Conservation (phyloP, 2,329 filamentous ascomycete species). For the Cercospora sp. region DNA sequence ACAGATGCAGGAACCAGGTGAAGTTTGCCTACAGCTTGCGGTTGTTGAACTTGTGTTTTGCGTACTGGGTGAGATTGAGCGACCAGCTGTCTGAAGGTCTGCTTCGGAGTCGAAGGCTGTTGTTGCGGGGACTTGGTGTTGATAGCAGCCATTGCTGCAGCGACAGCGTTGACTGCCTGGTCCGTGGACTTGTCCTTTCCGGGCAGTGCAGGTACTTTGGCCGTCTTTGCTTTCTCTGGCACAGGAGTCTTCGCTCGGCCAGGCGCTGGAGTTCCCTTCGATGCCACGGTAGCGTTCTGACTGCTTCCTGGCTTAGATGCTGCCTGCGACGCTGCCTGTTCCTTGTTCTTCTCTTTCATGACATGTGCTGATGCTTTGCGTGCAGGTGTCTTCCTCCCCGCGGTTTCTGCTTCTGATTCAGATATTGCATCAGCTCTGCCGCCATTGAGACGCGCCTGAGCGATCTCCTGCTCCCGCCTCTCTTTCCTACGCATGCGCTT, state of each 20-base stretch:
- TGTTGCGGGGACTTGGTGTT: slow-evolving; percentile 10
- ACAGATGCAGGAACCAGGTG: slow-evolving; percentile 29
- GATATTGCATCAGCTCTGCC: slow-evolving; percentile 24
- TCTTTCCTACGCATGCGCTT: slow-evolving; percentile 41
- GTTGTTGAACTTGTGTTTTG: slow-evolving; percentile 16
- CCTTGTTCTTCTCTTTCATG: slow-evolving; percentile 16
- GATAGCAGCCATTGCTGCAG: slow-evolving; percentile 22
- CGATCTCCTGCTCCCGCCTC: slow-evolving; percentile 25
- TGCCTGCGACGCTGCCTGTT: neutral
- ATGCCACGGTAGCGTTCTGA: neutral
- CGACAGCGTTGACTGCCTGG: slow-evolving; percentile 25
- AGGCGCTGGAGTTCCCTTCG: neutral
- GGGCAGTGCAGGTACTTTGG: neutral
- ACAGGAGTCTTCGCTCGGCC: neutral
- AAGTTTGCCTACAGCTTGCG: slow-evolving; percentile 16
- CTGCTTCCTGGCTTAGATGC: neutral
- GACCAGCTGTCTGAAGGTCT: slow-evolving; percentile 1
- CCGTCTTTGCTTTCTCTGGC: neutral
- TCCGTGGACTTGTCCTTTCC: slow-evolving; percentile 8
- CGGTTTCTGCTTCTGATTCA: slow-evolving; percentile 40
- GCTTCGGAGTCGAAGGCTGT: slow-evolving; percentile 12
- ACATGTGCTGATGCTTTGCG: slow-evolving; percentile 40
- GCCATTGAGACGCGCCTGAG: slow-evolving; percentile 20
- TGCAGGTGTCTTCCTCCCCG: slow-evolving; percentile 37
- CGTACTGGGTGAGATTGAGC: slow-evolving; percentile 15